Percentiles rank a stretch among this genome's conserved stretches.
Conservation (phyloP, 176 grass and related monocot species). For the Phoenix roebelenii region DNA sequence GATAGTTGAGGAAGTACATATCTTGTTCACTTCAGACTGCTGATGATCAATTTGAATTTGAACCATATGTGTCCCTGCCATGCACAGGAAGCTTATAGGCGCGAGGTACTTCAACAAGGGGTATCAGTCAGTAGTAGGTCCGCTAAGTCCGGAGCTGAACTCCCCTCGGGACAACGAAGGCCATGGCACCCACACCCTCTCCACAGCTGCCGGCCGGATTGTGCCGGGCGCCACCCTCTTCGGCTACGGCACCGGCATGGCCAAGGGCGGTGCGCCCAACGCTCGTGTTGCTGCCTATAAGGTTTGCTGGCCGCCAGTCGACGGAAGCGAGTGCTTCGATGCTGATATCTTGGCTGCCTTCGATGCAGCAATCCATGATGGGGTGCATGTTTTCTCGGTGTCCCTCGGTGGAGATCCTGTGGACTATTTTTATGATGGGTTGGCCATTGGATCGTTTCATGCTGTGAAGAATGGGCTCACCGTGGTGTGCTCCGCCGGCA, state of each 20-base stretch:
- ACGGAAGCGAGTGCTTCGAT: conserved; percentile 85
- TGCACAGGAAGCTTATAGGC: conserved; percentile 72
- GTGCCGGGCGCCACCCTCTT: conserved; percentile 59
- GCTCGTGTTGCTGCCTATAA: conserved; percentile 76
- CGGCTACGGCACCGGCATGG: conserved; percentile 74
- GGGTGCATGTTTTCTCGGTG: conserved; percentile 74
- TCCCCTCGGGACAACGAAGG: conserved; percentile 58
- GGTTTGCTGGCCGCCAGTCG: conserved; percentile 83
- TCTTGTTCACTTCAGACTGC: no score
- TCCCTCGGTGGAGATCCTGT: conserved; percentile 54
- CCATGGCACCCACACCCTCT: conserved; percentile 90
- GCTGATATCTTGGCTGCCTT: conserved; percentile 83
- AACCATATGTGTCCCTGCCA: background rate
- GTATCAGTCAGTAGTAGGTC: conserved; percentile 30
- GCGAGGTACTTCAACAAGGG: conserved; percentile 78
- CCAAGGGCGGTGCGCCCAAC: conserved; percentile 56
- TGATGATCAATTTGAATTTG: conserved; percentile 18
- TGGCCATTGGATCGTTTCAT: conserved; percentile 85
- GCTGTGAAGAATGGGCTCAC: conserved; percentile 56
- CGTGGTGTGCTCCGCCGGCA: conserved; percentile 63
- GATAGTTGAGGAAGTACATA: no score
- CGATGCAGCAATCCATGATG: conserved; percentile 73
- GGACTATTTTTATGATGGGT: conserved; percentile 54
- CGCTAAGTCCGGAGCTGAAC: conserved; percentile 17
- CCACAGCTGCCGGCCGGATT: conserved; percentile 55